Conservation (phyloP, 345 rosid species). For the Clarkia xantiana region DNA sequence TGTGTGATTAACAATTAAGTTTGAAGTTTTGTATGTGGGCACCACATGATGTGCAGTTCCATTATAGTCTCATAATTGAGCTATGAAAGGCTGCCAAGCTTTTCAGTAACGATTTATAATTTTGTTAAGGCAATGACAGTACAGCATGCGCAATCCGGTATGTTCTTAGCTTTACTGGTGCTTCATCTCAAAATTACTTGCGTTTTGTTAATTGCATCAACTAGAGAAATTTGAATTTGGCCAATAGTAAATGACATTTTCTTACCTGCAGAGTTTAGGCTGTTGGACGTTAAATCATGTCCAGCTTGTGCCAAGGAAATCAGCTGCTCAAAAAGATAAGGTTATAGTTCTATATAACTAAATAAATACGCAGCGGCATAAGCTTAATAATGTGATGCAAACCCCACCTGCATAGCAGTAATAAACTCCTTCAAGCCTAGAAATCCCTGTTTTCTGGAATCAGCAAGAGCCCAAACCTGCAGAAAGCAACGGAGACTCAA, state of each 20-base stretch:
- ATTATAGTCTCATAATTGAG: too few relatives aligned
- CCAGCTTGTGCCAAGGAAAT: constrained; percentile 80
- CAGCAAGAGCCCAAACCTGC: constrained; percentile 87
- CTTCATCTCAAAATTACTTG: too few relatives aligned
- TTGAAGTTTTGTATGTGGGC: too few relatives aligned
- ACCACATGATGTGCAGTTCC: too few relatives aligned
- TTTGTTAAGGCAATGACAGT: too few relatives aligned
- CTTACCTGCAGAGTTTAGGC: constrained; percentile 40
- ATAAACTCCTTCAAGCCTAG: constrained; percentile 60
- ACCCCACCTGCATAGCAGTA: constrained; percentile 65
- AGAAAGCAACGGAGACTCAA: background rate
- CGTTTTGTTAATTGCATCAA: too few relatives aligned
- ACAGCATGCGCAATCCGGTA: too few relatives aligned
- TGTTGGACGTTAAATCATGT: constrained; percentile 38
- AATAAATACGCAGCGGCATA: background rate
- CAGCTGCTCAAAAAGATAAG: constrained; percentile 23
- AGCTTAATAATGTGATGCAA: background rate
- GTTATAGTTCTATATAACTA: constrained; percentile 1
- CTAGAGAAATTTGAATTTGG: too few relatives aligned
- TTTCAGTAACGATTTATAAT: too few relatives aligned
- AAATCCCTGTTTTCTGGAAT: constrained; percentile 75
- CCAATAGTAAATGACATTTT: background rate
- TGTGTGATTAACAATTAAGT: too few relatives aligned
- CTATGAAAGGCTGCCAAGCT: too few relatives aligned
- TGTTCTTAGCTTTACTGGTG: too few relatives aligned